Percentiles rank a stretch among this genome's conserved stretches.
phyloP scores from a whole-genome alignment of 768 basidiomycete genomes.

The Flagelloscypha sp. region DNA sequence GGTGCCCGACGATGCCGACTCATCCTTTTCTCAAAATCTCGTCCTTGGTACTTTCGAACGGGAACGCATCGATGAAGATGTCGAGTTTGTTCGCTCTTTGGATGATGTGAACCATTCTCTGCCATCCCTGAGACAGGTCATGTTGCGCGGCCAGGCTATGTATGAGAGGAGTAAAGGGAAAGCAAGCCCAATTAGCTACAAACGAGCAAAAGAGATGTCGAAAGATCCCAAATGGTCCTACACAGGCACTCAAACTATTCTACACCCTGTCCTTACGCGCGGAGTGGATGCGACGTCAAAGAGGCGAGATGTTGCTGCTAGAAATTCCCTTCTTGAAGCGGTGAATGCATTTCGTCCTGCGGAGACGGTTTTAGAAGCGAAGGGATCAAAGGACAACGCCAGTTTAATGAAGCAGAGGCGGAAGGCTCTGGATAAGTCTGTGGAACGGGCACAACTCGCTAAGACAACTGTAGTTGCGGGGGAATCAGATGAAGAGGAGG shows the following conservation, averaged over 20 bases:
- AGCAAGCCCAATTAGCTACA: slow-evolving; percentile 78
- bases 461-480: slow-evolving; percentile 22
- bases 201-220: slow-evolving; percentile 80
- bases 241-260: slow-evolving; percentile 51
- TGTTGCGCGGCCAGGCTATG: slow-evolving; percentile 84
- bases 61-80: slow-evolving; percentile 71
- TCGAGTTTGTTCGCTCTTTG: slow-evolving; percentile 67
- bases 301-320: slow-evolving; percentile 41
- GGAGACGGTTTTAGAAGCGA: slow-evolving; percentile 89
- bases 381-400: slow-evolving; percentile 55
- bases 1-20: slow-evolving; percentile 43
- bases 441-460: slow-evolving; percentile 33
- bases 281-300: slow-evolving; percentile 25
- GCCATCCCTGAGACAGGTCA: slow-evolving; percentile 64
- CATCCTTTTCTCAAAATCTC: slow-evolving; percentile 61
- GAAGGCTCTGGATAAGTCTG: slow-evolving; percentile 65
- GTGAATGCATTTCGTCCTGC: slow-evolving; percentile 76
- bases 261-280: slow-evolving; percentile 64
- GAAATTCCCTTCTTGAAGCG: slow-evolving; percentile 59
- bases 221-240: slow-evolving; percentile 67
- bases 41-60: slow-evolving; percentile 80
- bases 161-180: slow-evolving; percentile 92
- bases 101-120: slow-evolving; percentile 60
- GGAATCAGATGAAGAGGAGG: slow-evolving; percentile 26
- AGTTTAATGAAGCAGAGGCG: slow-evolving; percentile 84